Base-by-base conservation (phyloP, 1,284 basidiomycete genomes). In the Puccinia horiana region DNA sequence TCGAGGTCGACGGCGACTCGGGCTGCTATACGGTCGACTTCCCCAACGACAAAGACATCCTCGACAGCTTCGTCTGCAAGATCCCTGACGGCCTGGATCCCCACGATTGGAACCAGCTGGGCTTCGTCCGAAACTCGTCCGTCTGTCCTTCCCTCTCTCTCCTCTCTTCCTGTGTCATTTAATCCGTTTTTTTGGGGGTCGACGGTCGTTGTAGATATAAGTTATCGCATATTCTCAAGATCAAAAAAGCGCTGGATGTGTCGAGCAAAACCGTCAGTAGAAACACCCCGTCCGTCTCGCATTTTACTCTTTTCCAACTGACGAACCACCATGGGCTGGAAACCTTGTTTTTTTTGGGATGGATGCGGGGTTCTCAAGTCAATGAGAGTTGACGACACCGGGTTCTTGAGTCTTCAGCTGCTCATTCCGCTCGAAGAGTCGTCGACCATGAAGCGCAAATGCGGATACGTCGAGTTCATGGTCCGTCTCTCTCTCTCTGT, bases 381-480 rank as follows among this genome's bases (percentile, higher is more conserved):
- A 37, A 35, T 81, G n/a, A 47, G 79, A 42, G 72, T 75, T 14
- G 79, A 81, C 44, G 70, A 75, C 35, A 65, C 79, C 2, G 79
- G 79, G 0, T 65, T 81, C 29, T 47, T 81, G 47, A 81, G 79
- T 47, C 72, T 81, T 29, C 79, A 81, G 67, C 56, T 81, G 4
- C 35, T 81, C 16, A 67, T 81, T 37, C 72, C 56, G 5, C 35
- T 81, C 11, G 78, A 80, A 12, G 78, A 80, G 40, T 44, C 37
- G 56, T 11, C 67, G 26, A 72, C 67, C 2, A 72, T 72, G 78
- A 80, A 72, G 32, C 42, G 49, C 8, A 54, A 65, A 29, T 70
- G 56, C n/a, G 78, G 78, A n/a, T 80, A 80, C 49, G 78, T 80
- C 32, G 78, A 80, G 35, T 80, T 80, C 67, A 47, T 80, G 69